Evolutionary conservation across 169 alveolate genomes (phyloP).

Genomic region (Plasmodium chabaudi): DNA sequence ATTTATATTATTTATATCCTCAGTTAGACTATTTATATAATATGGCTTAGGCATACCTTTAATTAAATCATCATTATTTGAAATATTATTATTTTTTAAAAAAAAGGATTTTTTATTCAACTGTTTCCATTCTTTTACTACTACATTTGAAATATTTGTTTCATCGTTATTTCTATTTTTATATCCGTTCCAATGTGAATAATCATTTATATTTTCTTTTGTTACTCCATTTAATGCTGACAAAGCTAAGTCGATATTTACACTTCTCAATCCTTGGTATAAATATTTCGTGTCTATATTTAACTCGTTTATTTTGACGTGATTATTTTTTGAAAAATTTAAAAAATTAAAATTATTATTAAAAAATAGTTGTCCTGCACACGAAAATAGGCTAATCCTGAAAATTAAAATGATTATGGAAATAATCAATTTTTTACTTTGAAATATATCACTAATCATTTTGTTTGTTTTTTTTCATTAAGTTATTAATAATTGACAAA

Average conservation of each 20-base stretch:
- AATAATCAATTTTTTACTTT: not conserved
- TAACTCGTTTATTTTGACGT: slow-evolving; percentile 32
- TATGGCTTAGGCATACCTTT: slow-evolving; percentile 59
- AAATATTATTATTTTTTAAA: not conserved
- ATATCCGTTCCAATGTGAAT: not conserved
- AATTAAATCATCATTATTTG: slow-evolving; percentile 14
- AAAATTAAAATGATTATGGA: slow-evolving; percentile 1
- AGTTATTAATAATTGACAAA: too few species aligned
- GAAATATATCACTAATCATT: not conserved
- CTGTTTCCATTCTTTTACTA: slow-evolving; percentile 21
- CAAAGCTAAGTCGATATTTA: slow-evolving; percentile 62
- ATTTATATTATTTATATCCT: slow-evolving; percentile 7
- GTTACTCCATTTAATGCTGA: slow-evolving; percentile 57
- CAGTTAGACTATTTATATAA: slow-evolving; percentile 25
- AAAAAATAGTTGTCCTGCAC: slow-evolving; percentile 28
- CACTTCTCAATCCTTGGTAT: slow-evolving; percentile 4
- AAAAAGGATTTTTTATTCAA: slow-evolving; percentile 23
- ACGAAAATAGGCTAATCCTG: slow-evolving; percentile 13
- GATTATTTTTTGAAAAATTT: slow-evolving; percentile 22
- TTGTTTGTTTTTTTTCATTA: too few species aligned
- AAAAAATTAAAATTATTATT: slow-evolving; percentile 13
- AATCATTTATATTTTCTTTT: slow-evolving; percentile 2
- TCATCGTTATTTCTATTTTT: not conserved
- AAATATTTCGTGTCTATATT: slow-evolving; percentile 29
- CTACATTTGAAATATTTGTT: not conserved